Conservation (phyloP, 495 filamentous ascomycete genomes). For the Amorphotheca resinae region DNA sequence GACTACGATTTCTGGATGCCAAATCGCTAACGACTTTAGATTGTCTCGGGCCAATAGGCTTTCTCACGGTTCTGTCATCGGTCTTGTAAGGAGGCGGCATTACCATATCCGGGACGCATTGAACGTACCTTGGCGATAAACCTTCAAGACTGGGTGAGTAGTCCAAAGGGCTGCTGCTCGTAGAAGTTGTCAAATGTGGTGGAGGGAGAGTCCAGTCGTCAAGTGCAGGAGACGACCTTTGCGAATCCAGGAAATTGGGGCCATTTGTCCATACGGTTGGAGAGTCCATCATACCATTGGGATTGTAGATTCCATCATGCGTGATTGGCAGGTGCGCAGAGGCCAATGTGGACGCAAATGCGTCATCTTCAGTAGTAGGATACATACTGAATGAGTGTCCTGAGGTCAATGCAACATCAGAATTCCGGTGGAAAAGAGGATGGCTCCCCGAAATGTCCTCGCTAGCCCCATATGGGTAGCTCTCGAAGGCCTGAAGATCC, state of each 20-base stretch:
- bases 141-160: constrained; percentile 19
- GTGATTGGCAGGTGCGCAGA: constrained; percentile 11
- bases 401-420: constrained; percentile 7
- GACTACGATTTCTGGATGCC: constrained; percentile 8
- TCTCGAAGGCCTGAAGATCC: constrained; percentile 15
- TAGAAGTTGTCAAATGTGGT: constrained; percentile 7
- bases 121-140: constrained; percentile 18
- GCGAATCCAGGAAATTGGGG: constrained; percentile 15
- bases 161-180: constrained; percentile 14
- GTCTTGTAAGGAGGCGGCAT: constrained; percentile 15
- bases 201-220: constrained; percentile 15
- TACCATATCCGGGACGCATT: constrained; percentile 16
- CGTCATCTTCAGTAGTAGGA: constrained; percentile 13
- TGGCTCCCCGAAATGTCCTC: constrained; percentile 8
- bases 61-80: constrained; percentile 16
- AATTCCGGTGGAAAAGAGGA: constrained; percentile 12
- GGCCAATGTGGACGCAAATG: constrained; percentile 8
- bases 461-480: constrained; percentile 6
- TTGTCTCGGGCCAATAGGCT: constrained; percentile 15
- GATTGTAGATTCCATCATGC: constrained; percentile 10
- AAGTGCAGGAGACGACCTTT: constrained; percentile 14
- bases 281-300: constrained; percentile 9
- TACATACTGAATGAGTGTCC: constrained; percentile 10
- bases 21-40: constrained; percentile 17
- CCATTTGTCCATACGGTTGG: constrained; percentile 9